A percentile compares a stretch with the other conserved stretches of the same genome.
Conservation (phyloP, 2,329 filamentous ascomycete genomes). For the Domatiomyces catenatus region DNA sequence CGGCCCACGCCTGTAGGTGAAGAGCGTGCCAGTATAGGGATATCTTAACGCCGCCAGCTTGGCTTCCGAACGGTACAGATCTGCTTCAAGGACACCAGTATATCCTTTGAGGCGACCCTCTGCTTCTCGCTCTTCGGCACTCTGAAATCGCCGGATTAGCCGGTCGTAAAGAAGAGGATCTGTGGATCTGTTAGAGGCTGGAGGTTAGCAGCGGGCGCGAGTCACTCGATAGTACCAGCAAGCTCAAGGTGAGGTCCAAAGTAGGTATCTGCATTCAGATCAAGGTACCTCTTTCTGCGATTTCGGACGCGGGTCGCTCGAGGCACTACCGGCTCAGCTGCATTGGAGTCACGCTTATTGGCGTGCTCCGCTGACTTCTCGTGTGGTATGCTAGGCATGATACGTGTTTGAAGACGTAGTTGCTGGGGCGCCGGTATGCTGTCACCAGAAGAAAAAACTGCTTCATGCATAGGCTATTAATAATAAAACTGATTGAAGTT, state of each 20-base stretch:
- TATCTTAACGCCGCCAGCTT: constrained; percentile 50
- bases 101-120: constrained; percentile 64
- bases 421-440: too few relatives aligned
- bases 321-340: neutral
- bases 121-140: constrained; percentile 15
- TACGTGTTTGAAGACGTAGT: neutral
- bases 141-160: constrained; percentile 46
- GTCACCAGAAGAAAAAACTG: too few relatives aligned
- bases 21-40: constrained; percentile 35
- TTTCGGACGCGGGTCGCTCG: constrained; percentile 44
- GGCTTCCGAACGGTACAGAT: constrained; percentile 60
- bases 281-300: constrained; percentile 60
- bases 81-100: constrained; percentile 61
- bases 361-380: neutral
- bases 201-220: constrained; percentile 1
- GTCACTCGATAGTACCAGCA: constrained; percentile 34
- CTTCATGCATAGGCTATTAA: too few relatives aligned
- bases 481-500: too few relatives aligned
- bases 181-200: constrained; percentile 42
- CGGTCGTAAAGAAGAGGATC: constrained; percentile 73
- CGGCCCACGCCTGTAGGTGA: constrained; percentile 35
- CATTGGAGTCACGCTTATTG: neutral
- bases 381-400: neutral
- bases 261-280: constrained; percentile 52
- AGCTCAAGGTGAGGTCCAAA: constrained; percentile 49